Percentiles rank a stretch among this genome's conserved stretches.
These are phyloP conservation scores for Coemansia linderi DNA, from an alignment of 371 early-diverging fungal species.

Conservation along the genomic window DNA sequence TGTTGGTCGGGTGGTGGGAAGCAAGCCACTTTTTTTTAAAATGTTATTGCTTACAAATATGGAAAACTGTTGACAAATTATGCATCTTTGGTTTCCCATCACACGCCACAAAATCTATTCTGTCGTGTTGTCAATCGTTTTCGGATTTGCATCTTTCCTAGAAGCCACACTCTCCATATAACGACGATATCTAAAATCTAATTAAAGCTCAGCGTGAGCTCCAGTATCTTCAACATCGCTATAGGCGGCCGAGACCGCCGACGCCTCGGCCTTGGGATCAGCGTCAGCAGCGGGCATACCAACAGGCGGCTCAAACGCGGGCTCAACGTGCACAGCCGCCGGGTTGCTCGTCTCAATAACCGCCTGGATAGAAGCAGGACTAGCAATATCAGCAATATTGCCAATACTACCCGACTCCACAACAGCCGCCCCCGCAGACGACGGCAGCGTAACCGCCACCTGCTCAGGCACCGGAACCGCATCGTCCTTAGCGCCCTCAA, in stretches of 20 bases:
- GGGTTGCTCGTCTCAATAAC: background rate
- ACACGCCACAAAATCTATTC: no score
- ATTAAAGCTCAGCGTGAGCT: background rate
- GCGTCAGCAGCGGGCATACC: background rate
- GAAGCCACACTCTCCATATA: background rate
- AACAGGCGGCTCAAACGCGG: background rate
- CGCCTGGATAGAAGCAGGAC: background rate
- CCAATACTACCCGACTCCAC: background rate
- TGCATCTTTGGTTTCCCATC: no score
- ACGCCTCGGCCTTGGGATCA: background rate
- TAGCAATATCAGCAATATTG: background rate
- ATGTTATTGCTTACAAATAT: no score
- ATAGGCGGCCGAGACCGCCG: background rate
- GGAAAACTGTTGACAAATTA: no score
- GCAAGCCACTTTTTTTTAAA: no score
- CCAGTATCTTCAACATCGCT: conserved; percentile 2
- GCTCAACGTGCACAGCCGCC: conserved; percentile 6
- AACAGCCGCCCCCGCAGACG: background rate
- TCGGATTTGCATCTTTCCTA: background rate
- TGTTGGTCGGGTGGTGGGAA: no score
- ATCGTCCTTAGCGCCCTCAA: background rate
- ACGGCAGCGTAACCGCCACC: conserved; percentile 3
- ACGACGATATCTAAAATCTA: background rate
- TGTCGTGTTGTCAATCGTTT: no score
- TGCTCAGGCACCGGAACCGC: conserved; percentile 2